Evolutionary conservation across 495 filamentous ascomycete genomes (phyloP).

Genomic region (Aspergillus cristatus): DNA sequence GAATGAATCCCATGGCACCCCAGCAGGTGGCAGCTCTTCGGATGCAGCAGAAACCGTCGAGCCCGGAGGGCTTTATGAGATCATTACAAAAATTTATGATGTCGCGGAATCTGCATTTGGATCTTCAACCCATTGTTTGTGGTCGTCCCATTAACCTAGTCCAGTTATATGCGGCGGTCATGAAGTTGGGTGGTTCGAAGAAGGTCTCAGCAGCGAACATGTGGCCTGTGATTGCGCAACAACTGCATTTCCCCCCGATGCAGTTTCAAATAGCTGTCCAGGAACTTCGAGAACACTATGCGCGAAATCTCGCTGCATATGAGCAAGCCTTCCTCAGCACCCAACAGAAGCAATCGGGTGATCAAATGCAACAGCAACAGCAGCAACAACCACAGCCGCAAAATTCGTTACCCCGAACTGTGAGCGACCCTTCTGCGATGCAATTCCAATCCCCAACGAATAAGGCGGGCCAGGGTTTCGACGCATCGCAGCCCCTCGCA

Average conservation of each 20-base stretch:
- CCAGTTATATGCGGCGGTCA: constrained; percentile 65
- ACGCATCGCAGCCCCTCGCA: constrained; percentile 24
- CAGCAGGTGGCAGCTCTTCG: constrained; percentile 40
- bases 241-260: constrained; percentile 54
- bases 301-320: constrained; percentile 61
- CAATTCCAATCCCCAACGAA: constrained; percentile 32
- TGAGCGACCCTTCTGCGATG: constrained; percentile 24
- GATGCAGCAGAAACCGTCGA: constrained; percentile 53
- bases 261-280: constrained; percentile 56
- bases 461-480: constrained; percentile 25
- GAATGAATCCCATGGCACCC: constrained; percentile 35
- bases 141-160: constrained; percentile 62
- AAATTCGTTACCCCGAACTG: no score
- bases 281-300: constrained; percentile 64
- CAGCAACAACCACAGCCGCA: constrained; percentile 30
- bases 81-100: constrained; percentile 64
- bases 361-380: constrained; percentile 46
- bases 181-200: constrained; percentile 70
- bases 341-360: constrained; percentile 43
- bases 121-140: constrained; percentile 58
- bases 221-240: constrained; percentile 64
- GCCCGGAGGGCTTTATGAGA: constrained; percentile 67
- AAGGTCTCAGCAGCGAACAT: constrained; percentile 54
- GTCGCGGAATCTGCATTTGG: constrained; percentile 56
- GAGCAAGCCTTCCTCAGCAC: constrained; percentile 63